Percentiles rank a stretch among this genome's conserved stretches.
Conservation (phyloP, 495 filamentous ascomycete genomes). For the Evernia prunastri region DNA sequence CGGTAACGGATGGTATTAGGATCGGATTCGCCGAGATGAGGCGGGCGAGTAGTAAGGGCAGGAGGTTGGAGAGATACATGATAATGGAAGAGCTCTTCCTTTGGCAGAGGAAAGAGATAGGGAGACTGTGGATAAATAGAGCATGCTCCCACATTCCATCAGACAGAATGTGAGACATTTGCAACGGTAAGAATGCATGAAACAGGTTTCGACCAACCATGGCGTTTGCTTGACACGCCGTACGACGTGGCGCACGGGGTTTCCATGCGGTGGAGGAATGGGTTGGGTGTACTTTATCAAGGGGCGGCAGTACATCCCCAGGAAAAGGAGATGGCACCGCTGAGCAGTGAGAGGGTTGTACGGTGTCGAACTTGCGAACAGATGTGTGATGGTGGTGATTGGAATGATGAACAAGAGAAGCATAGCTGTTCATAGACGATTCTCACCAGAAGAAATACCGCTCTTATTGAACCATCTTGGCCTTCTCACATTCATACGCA, state of each 20-base stretch:
- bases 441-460: not conserved
- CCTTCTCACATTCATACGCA: slow-evolving; percentile 24
- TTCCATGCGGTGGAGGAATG: not conserved
- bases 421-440: no score
- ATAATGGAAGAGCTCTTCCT: not conserved
- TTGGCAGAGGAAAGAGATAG: not conserved
- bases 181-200: not conserved
- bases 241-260: not conserved
- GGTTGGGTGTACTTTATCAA: not conserved
- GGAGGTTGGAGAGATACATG: not conserved
- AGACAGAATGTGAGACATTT: not conserved
- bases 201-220: not conserved
- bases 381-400: no score
- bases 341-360: no score
- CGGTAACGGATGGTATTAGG: not conserved
- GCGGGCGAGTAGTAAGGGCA: not conserved
- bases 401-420: no score
- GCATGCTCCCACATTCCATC: not conserved
- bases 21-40: not conserved
- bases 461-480: not conserved
- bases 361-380: no score
- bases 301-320: no score
- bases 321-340: no score
- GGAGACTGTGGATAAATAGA: not conserved
- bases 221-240: not conserved